Percentiles rank a stretch among this genome's conserved stretches.
These are phyloP conservation scores for Rhynchospora pubera DNA, from an alignment of 176 grass and related monocot species.

Conservation along the genomic window DNA sequence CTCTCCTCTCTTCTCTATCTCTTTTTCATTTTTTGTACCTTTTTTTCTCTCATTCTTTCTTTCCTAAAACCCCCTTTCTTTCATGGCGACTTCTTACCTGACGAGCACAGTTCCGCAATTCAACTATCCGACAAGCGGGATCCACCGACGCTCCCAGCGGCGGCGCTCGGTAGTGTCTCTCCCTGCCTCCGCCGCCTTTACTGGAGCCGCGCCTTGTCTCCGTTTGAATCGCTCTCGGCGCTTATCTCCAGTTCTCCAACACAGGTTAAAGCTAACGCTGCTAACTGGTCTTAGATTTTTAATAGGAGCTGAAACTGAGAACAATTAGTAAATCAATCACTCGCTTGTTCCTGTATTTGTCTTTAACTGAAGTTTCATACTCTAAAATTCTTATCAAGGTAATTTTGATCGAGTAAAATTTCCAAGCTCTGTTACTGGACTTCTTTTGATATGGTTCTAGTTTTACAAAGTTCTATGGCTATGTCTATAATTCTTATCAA, in stretches of 20 bases:
- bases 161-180: constrained; percentile 8
- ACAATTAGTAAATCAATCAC: background rate
- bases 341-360: background rate
- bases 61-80: background rate
- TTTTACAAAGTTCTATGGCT: background rate
- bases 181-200: constrained; percentile 24
- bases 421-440: background rate
- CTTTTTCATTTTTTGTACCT: background rate
- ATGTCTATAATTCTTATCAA: background rate
- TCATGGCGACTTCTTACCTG: constrained; percentile 16
- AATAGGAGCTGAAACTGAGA: background rate
- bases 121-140: background rate
- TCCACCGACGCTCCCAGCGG: background rate
- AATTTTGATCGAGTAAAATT: background rate
- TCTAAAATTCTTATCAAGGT: too few relatives aligned
- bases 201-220: constrained; percentile 4
- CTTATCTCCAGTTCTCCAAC: background rate
- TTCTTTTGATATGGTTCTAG: background rate
- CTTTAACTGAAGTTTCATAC: too few relatives aligned
- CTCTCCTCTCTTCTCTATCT: background rate
- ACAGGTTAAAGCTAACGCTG: background rate
- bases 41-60: background rate
- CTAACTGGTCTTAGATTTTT: background rate
- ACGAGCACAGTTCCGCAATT: constrained; percentile 4
- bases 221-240: constrained; percentile 1